phyloP scores from a whole-genome alignment of 495 filamentous ascomycete genomes.

The Saxophila tyrrhenica region DNA sequence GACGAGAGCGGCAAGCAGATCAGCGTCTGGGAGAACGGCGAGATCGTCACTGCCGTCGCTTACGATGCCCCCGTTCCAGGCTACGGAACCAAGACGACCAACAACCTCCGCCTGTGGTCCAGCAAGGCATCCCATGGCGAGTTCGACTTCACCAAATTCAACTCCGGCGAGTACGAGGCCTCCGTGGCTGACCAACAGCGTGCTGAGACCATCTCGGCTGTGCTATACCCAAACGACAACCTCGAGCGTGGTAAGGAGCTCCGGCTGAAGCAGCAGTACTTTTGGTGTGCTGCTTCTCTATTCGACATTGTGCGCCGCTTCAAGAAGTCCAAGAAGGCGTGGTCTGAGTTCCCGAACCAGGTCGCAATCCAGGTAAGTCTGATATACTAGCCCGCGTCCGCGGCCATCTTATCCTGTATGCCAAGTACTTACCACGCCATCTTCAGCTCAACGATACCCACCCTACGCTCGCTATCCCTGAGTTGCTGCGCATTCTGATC shows the following conservation, averaged over 20 bases:
- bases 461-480: slow-evolving; percentile 89
- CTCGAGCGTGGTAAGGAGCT: slow-evolving; percentile 94
- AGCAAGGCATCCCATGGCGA: slow-evolving; percentile 94
- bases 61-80: slow-evolving; percentile 95
- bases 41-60: slow-evolving; percentile 83
- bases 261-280: slow-evolving; percentile 97
- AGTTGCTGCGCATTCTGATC: slow-evolving; percentile 82
- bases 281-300: slow-evolving; percentile 96
- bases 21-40: slow-evolving; percentile 78
- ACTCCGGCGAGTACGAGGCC: slow-evolving; percentile 93
- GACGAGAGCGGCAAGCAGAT: slow-evolving; percentile 65
- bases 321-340: slow-evolving; percentile 88
- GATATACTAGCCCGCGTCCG: too few relatives aligned
- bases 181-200: slow-evolving; percentile 92
- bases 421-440: too few relatives aligned
- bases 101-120: slow-evolving; percentile 93
- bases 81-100: slow-evolving; percentile 78
- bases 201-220: slow-evolving; percentile 94
- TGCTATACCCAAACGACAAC: slow-evolving; percentile 96
- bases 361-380: too few relatives aligned
- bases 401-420: too few relatives aligned
- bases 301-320: slow-evolving; percentile 94
- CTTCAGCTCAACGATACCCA: slow-evolving; percentile 97
- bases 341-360: slow-evolving; percentile 87
- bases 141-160: slow-evolving; percentile 99